phyloP scores from a whole-genome alignment of 257 asterid genomes.

The Solanum bulbocastanum region DNA sequence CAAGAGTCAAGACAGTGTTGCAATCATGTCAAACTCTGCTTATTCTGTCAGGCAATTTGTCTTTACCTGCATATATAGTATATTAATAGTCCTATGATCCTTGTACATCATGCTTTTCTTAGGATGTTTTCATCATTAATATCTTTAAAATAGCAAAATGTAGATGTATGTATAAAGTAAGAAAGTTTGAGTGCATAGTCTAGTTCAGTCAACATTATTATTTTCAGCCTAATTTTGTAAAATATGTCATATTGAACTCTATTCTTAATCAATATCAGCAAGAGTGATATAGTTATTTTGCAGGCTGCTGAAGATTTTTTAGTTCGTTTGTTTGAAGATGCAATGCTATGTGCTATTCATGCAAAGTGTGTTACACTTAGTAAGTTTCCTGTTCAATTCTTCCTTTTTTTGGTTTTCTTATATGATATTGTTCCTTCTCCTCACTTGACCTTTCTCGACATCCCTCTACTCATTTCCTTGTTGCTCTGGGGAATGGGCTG shows the following conservation, averaged over 20 bases:
- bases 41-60: neutral
- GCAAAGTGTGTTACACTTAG: constrained; percentile 93
- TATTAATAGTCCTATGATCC: neutral
- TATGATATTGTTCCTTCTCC: neutral
- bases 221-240: neutral
- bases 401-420: neutral
- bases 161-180: neutral
- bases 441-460: neutral
- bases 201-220: neutral
- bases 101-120: neutral
- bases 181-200: neutral
- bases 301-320: neutral
- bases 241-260: neutral
- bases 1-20: neutral
- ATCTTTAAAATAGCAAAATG: neutral
- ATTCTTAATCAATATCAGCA: neutral
- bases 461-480: neutral
- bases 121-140: neutral
- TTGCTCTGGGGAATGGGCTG: neutral
- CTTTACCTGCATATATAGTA: neutral
- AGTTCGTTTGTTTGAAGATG: constrained; percentile 69
- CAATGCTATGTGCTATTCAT: constrained; percentile 82
- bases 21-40: neutral
- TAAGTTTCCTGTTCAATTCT: constrained; percentile 25
- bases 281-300: neutral